Percentiles rank a stretch among this genome's conserved stretches.
Evolutionary conservation across 2,329 filamentous ascomycete species (phyloP).

Genomic region (Beauveria bassiana): DNA sequence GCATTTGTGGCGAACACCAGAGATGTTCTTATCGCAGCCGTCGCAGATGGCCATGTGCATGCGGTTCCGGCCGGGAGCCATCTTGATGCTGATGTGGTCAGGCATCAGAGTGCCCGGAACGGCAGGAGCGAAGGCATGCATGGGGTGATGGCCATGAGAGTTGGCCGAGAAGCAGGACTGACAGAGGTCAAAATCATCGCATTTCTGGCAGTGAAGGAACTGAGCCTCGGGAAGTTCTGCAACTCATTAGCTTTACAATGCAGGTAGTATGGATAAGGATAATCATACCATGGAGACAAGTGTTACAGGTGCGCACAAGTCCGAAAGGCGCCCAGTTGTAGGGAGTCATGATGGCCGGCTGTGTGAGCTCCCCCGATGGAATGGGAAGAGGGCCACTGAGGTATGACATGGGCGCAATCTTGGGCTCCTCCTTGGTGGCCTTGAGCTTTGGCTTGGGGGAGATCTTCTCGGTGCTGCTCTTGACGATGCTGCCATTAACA

Average conservation of each 20-base stretch:
- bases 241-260: not conserved
- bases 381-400: not conserved
- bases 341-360: not conserved
- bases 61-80: conserved; percentile 71
- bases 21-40: conserved; percentile 82
- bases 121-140: conserved; percentile 68
- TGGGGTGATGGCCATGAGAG: conserved; percentile 85
- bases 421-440: conserved; percentile 1
- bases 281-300: conserved; percentile 40
- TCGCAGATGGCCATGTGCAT: conserved; percentile 88
- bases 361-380: too few species aligned
- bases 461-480: conserved; percentile 78
- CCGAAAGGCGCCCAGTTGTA: not conserved
- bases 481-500: conserved; percentile 68
- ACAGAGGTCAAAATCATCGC: conserved; percentile 91
- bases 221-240: conserved; percentile 64
- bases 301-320: conserved; percentile 62
- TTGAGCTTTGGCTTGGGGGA: conserved; percentile 43
- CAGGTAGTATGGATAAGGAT: not conserved
- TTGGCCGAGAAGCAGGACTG: conserved; percentile 67
- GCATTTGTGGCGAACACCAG: conserved; percentile 91
- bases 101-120: conserved; percentile 55
- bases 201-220: conserved; percentile 78
- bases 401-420: not conserved
- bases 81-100: conserved; percentile 54